Evolutionary conservation across 1,139 yeast genomes (phyloP).

Genomic region (Suhomyces terraborum): DNA sequence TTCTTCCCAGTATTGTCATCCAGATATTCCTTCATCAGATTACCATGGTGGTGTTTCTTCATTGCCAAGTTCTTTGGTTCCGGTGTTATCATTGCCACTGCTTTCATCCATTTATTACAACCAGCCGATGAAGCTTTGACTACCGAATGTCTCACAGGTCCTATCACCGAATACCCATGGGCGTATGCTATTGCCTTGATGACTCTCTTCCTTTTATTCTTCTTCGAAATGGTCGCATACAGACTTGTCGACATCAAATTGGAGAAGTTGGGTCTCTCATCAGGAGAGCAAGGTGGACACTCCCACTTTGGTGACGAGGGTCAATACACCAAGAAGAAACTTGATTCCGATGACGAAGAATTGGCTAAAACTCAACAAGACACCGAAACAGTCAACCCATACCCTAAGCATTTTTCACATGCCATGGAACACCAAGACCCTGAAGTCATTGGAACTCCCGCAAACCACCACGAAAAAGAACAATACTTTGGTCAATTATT

Average conservation of each 20-base stretch:
- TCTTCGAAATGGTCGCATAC: conserved; percentile 58
- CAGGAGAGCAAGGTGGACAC: conserved; percentile 32
- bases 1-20: conserved; percentile 63
- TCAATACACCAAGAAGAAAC: conserved; percentile 28
- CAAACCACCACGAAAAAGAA: conserved; percentile 35
- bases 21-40: conserved; percentile 49
- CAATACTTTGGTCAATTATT: conserved; percentile 47
- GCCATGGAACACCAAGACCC: conserved; percentile 56
- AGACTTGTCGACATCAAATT: conserved; percentile 47
- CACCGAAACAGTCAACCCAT: conserved; percentile 21
- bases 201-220: conserved; percentile 52
- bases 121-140: conserved; percentile 68
- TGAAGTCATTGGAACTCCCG: conserved; percentile 48
- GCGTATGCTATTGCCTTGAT: conserved; percentile 66
- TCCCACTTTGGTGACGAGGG: conserved; percentile 53
- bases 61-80: conserved; percentile 85
- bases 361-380: conserved; percentile 20
- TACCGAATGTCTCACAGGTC: conserved; percentile 55
- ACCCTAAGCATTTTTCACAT: conserved; percentile 51
- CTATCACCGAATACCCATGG: conserved; percentile 59
- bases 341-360: conserved; percentile 18
- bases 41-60: conserved; percentile 66
- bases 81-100: conserved; percentile 89
- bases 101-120: conserved; percentile 78
- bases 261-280: conserved; percentile 18